Evolutionary conservation across 164 flowering plant species (phyloP).

Genomic region (Hamamelis virginiana): DNA sequence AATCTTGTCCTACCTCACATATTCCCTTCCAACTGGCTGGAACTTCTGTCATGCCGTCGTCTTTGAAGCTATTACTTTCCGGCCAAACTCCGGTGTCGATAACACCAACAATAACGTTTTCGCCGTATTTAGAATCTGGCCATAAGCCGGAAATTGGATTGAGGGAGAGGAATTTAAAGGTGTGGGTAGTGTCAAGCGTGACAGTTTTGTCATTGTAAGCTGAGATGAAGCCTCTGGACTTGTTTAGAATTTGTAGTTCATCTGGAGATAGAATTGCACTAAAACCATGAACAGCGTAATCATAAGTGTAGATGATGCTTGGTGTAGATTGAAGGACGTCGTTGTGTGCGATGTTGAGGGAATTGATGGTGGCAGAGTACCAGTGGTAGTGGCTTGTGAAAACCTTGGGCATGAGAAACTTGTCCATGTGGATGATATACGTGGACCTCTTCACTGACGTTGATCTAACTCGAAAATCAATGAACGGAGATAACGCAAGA

Average conservation of each 20-base stretch:
- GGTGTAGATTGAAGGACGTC: neutral
- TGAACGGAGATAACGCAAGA: conserved; percentile 16
- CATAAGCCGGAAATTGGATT: conserved; percentile 38
- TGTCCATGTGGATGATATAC: conserved; percentile 64
- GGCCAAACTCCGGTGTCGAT: conserved; percentile 78
- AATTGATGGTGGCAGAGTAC: conserved; percentile 40
- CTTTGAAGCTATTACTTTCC: conserved; percentile 56
- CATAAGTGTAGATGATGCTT: conserved; percentile 37
- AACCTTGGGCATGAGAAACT: conserved; percentile 44
- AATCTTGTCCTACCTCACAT: conserved; percentile 43
- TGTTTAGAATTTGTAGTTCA: conserved; percentile 30
- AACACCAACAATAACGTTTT: conserved; percentile 59
- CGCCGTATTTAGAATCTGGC: conserved; percentile 53
- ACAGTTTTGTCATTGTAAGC: conserved; percentile 28
- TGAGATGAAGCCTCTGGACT: conserved; percentile 32
- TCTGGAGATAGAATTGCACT: conserved; percentile 31
- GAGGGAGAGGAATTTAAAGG: conserved; percentile 44
- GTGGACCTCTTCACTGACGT: conserved; percentile 19
- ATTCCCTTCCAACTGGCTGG: conserved; percentile 67
- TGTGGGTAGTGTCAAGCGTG: conserved; percentile 53
- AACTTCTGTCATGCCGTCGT: conserved; percentile 46
- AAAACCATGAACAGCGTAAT: conserved; percentile 49
- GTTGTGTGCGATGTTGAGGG: conserved; percentile 12
- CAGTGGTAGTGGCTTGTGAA: conserved; percentile 38
- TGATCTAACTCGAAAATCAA: conserved; percentile 3